Conservation (phyloP, 352 stramenopile genomes). For the Pythium inflatum region DNA sequence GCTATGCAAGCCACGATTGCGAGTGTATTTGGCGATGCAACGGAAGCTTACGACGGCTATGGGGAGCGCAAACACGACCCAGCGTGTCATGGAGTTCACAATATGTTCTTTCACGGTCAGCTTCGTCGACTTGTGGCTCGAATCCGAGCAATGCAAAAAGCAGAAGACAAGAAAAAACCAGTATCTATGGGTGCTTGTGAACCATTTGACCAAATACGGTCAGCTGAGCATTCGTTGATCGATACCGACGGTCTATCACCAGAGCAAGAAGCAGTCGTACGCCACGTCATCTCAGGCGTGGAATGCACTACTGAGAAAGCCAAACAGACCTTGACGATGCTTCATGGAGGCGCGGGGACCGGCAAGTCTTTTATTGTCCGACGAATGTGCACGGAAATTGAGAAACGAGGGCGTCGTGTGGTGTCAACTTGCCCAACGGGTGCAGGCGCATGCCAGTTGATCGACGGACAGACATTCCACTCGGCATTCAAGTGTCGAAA, state of each 20-base stretch:
- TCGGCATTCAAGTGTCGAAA: conserved; percentile 2
- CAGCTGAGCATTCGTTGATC: not conserved
- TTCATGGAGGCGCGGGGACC: conserved; percentile 9
- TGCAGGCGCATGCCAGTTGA: conserved; percentile 4
- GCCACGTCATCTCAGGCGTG: not conserved
- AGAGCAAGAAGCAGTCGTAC: conserved; percentile 12
- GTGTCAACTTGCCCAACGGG: conserved; percentile 9
- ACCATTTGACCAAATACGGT: not conserved
- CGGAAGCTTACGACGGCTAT: not conserved
- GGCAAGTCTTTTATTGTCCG: conserved; percentile 14
- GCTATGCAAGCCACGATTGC: not conserved
- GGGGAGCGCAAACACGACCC: not conserved
- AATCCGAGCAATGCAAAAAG: not conserved
- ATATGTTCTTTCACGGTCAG: not conserved
- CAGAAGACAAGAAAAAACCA: no score
- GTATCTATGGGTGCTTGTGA: not conserved
- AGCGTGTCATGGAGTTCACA: not conserved
- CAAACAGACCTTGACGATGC: conserved; percentile 9
- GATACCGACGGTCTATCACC: not conserved
- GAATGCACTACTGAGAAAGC: not conserved
- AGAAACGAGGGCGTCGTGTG: not conserved
- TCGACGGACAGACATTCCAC: conserved; percentile 6
- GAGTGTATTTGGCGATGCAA: conserved; percentile 4
- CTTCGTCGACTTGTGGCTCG: not conserved
- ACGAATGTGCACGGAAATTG: not conserved